Evolutionary conservation across 2,329 filamentous ascomycete species (phyloP).

Genomic region (Colletotrichum noveboracense): DNA sequence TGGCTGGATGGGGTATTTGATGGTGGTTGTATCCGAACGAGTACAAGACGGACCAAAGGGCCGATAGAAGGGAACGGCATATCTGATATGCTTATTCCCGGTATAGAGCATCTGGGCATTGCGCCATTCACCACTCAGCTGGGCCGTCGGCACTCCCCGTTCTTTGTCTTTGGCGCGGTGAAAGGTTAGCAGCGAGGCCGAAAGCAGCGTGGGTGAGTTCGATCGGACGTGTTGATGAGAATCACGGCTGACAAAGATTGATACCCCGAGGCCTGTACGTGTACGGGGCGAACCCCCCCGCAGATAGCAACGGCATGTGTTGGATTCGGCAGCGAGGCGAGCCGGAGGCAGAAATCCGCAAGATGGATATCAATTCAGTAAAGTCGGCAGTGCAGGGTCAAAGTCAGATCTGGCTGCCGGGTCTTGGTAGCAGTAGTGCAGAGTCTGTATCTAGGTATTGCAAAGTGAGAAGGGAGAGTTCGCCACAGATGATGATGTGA

Average conservation of each 20-base stretch:
- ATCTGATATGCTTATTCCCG: background rate
- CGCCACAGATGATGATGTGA: slow-evolving; percentile 1
- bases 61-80: background rate
- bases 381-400: slow-evolving; percentile 2
- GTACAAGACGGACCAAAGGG: background rate
- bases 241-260: background rate
- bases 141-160: background rate
- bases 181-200: background rate
- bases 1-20: background rate
- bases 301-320: background rate
- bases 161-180: slow-evolving; percentile 1
- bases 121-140: slow-evolving; percentile 1
- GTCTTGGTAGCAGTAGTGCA: background rate
- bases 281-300: background rate
- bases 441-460: background rate
- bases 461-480: background rate
- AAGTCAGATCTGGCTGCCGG: slow-evolving; percentile 2
- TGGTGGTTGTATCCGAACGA: background rate
- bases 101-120: background rate
- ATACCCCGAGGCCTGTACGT: background rate
- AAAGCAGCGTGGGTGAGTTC: slow-evolving; percentile 1
- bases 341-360: slow-evolving; percentile 1
- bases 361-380: background rate
- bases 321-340: background rate
- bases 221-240: background rate